phyloP scores from a whole-genome alignment of 2,329 filamentous ascomycete species.

The Penicillium sp. region DNA sequence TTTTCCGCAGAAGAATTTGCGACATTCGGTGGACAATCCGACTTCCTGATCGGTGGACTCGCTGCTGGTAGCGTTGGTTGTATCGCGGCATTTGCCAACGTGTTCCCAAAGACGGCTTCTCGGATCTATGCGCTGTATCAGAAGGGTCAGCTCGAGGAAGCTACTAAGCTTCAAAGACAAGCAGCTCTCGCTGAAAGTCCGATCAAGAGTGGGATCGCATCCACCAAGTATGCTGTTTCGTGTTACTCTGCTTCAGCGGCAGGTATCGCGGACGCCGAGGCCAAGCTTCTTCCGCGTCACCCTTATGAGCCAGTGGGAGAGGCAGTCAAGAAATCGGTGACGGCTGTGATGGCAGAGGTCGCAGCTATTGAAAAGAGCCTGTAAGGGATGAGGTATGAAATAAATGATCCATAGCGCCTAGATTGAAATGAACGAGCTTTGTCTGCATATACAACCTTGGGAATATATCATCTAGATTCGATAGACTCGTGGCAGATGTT shows the following conservation, averaged over 20 bases:
- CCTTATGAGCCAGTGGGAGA: conserved; percentile 57
- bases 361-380: conserved; percentile 18
- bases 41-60: conserved; percentile 64
- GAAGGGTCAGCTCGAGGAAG: conserved; percentile 58
- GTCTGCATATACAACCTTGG: neutral
- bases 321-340: conserved; percentile 43
- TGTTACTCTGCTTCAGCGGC: conserved; percentile 59
- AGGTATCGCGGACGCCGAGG: conserved; percentile 59
- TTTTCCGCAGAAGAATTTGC: conserved; percentile 61
- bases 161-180: conserved; percentile 59
- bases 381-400: neutral
- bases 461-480: neutral
- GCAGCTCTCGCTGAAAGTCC: conserved; percentile 65
- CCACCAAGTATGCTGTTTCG: conserved; percentile 65
- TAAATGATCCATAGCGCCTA: neutral
- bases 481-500: no score
- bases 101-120: conserved; percentile 57
- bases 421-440: neutral
- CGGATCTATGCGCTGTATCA: conserved; percentile 62
- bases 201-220: conserved; percentile 65
- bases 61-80: conserved; percentile 55
- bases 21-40: conserved; percentile 70
- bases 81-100: conserved; percentile 58
- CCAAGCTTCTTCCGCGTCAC: conserved; percentile 58
- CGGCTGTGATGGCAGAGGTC: conserved; percentile 27